Percentiles rank a stretch among this genome's conserved stretches.
Conservation (phyloP, 495 filamentous ascomycete genomes). For the Astrocystis sublimbata region DNA sequence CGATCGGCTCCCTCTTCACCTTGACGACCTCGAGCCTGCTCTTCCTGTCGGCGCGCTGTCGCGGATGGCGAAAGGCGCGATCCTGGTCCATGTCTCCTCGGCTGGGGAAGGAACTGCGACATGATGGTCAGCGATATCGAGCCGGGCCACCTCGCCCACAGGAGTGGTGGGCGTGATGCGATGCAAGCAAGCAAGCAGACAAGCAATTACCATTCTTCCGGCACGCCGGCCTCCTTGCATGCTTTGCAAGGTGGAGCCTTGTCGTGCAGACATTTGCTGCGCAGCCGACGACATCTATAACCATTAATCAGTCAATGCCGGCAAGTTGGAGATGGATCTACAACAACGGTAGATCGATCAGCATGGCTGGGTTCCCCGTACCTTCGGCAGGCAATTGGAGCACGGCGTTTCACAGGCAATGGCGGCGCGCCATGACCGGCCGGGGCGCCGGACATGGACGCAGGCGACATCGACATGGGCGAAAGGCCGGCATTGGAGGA, state of each 20-base stretch:
- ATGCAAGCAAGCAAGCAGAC: not conserved
- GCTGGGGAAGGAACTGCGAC: slow-evolving; percentile 41
- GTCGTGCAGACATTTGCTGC: slow-evolving; percentile 51
- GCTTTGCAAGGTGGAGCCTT: slow-evolving; percentile 47
- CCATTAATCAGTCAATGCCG: not conserved
- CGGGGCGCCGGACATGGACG: slow-evolving; percentile 9
- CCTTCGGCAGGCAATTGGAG: slow-evolving; percentile 53
- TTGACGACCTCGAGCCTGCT: slow-evolving; percentile 37
- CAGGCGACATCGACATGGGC: slow-evolving; percentile 17
- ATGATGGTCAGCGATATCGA: slow-evolving; percentile 1
- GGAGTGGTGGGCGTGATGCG: not conserved
- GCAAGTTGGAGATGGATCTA: slow-evolving; percentile 4
- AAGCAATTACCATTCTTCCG: slow-evolving; percentile 43
- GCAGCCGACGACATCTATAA: slow-evolving; percentile 50
- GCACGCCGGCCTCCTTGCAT: slow-evolving; percentile 45
- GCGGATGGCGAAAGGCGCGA: slow-evolving; percentile 49
- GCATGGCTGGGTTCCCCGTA: slow-evolving; percentile 28
- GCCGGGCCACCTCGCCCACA: not conserved
- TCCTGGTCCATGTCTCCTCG: slow-evolving; percentile 48
- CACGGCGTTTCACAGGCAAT: slow-evolving; percentile 42
- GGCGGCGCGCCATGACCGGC: slow-evolving; percentile 15
- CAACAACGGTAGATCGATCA: not conserved
- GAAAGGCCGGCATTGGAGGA: slow-evolving; percentile 10
- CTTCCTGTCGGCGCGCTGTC: slow-evolving; percentile 43
- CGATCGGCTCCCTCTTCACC: slow-evolving; percentile 38